Conservation (phyloP, 2,329 filamentous ascomycete species). For the Colletotrichum musae region DNA sequence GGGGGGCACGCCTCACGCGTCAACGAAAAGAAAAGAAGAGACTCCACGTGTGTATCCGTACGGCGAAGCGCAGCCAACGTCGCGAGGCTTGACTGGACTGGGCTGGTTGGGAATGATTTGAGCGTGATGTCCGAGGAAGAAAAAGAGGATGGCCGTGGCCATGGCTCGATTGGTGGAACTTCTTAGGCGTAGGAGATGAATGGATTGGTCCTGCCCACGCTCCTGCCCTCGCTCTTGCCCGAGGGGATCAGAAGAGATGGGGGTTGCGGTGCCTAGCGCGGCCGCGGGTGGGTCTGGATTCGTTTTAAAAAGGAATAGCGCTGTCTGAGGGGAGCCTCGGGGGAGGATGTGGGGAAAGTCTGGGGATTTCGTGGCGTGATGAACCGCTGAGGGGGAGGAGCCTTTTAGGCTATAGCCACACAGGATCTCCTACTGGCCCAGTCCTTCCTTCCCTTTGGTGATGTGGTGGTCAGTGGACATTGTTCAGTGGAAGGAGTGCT, state of each 20-base stretch:
- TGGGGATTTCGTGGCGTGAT: slow-evolving; percentile 42
- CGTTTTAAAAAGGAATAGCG: background rate
- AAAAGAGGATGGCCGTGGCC: too few relatives aligned
- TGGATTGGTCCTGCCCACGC: background rate
- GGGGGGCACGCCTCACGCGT: too few relatives aligned
- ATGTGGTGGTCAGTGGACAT: too few relatives aligned
- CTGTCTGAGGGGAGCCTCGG: background rate
- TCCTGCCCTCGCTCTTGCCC: background rate
- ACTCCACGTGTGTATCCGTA: too few relatives aligned
- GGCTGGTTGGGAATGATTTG: slow-evolving; percentile 11
- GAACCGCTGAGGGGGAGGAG: slow-evolving; percentile 16
- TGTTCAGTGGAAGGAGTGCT: background rate
- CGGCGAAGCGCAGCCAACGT: background rate
- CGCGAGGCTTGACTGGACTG: slow-evolving; percentile 18
- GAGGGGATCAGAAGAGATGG: slow-evolving; percentile 25
- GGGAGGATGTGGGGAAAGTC: slow-evolving; percentile 35
- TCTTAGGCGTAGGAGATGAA: slow-evolving; percentile 12
- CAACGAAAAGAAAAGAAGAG: too few relatives aligned
- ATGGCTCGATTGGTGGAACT: slow-evolving; percentile 38
- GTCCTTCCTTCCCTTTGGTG: too few relatives aligned
- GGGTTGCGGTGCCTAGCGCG: background rate
- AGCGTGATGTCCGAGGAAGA: background rate
- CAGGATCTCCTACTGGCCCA: background rate
- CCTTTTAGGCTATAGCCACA: background rate
- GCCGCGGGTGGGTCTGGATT: background rate